These are phyloP conservation scores for Thermothelomyces thermophilus DNA, from an alignment of 2,329 filamentous ascomycete genomes.

Conservation along the genomic window DNA sequence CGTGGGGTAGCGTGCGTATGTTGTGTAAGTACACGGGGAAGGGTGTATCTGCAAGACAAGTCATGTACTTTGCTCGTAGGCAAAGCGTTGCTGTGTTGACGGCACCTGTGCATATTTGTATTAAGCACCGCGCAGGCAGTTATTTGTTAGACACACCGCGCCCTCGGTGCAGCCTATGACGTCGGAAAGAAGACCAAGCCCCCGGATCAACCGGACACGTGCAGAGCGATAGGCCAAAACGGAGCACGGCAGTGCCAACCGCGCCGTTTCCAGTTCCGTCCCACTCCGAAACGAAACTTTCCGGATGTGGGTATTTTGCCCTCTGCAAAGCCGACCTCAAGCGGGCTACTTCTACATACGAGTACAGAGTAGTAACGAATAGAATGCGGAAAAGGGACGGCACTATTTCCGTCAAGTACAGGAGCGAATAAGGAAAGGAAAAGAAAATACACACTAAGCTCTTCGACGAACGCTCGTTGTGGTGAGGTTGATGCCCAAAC, in stretches of 20 bases:
- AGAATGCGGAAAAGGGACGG: too few species aligned
- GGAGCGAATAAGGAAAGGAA: too few species aligned
- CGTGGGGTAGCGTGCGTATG: not conserved
- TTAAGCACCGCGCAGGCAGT: not conserved
- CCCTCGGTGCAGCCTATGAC: not conserved
- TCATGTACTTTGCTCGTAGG: not conserved
- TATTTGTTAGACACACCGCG: slow-evolving; percentile 4
- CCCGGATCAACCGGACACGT: not conserved
- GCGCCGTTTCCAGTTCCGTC: not conserved
- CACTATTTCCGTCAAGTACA: too few species aligned
- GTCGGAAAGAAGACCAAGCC: not conserved
- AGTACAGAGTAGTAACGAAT: too few species aligned
- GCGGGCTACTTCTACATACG: too few species aligned
- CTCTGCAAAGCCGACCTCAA: too few species aligned
- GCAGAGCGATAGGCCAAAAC: not conserved
- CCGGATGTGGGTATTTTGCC: slow-evolving; percentile 13
- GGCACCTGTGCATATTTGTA: not conserved
- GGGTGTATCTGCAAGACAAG: too few species aligned
- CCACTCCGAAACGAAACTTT: not conserved
- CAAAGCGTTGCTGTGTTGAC: too few species aligned
- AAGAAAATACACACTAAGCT: too few species aligned
- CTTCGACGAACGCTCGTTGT: too few species aligned
- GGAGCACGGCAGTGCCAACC: not conserved
- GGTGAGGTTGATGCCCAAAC: too few species aligned
- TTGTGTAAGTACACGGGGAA: not conserved